Evolutionary conservation across 2,329 filamentous ascomycete genomes (phyloP).

Genomic region (Pezicula neosporulosa): DNA sequence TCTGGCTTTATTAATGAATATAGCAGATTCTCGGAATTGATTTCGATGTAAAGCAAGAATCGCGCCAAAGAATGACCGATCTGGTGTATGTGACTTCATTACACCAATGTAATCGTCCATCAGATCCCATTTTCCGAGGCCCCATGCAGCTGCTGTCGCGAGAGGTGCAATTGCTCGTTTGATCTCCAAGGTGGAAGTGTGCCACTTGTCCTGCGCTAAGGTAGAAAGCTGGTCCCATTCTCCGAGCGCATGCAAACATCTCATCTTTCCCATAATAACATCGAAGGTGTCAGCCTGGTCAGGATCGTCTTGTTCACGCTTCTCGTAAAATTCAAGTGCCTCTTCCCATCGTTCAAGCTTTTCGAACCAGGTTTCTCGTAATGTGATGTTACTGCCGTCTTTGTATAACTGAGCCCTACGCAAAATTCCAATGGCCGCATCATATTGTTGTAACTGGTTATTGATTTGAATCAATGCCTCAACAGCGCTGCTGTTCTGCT

Average conservation of each 20-base stretch:
- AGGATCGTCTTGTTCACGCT: conserved; percentile 70
- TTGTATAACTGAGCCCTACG: conserved; percentile 94
- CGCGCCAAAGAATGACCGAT: conserved; percentile 95
- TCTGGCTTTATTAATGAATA: conserved; percentile 85
- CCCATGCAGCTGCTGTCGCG: conserved; percentile 95
- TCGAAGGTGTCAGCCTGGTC: conserved; percentile 88
- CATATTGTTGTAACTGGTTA: conserved; percentile 97
- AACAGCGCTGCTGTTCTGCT: conserved; percentile 92
- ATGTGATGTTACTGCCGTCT: conserved; percentile 70
- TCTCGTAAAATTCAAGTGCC: conserved; percentile 85
- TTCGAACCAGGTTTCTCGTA: conserved; percentile 98
- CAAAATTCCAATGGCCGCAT: conserved; percentile 96
- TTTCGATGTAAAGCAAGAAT: conserved; percentile 94
- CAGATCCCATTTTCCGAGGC: conserved; percentile 91
- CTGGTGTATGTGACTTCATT: conserved; percentile 90
- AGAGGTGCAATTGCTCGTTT: conserved; percentile 89
- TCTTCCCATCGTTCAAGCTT: conserved; percentile 98
- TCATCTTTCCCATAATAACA: conserved; percentile 99
- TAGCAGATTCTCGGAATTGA: conserved; percentile 87
- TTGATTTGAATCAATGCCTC: conserved; percentile 99
- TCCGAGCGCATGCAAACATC: conserved; percentile 91
- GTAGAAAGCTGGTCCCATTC: conserved; percentile 94
- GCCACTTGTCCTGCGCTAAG: conserved; percentile 90
- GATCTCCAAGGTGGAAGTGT: conserved; percentile 81
- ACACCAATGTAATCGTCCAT: conserved; percentile 97